These are phyloP conservation scores for Hygrophila difformis DNA, from an alignment of 257 asterid species.

Conservation along the genomic window DNA sequence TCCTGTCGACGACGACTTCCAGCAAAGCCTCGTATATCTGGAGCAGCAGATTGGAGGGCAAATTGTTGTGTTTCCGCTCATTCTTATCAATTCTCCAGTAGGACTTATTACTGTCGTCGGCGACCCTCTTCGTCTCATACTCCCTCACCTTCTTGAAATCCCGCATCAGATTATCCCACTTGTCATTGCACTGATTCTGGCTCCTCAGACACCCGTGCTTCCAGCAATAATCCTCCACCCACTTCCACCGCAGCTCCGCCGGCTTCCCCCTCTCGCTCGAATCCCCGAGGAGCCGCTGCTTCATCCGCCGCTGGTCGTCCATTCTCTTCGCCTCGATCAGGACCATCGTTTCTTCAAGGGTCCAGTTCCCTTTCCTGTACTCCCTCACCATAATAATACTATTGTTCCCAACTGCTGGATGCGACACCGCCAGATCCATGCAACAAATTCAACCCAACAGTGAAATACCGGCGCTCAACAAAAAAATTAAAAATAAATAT, in stretches of 20 bases:
- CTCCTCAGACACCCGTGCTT: constrained; percentile 65
- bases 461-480: too few species aligned
- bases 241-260: constrained; percentile 87
- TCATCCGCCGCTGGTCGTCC: constrained; percentile 83
- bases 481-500: too few species aligned
- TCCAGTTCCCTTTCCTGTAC: constrained; percentile 95
- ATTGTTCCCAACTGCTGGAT: constrained; percentile 12
- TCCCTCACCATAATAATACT: constrained; percentile 32
- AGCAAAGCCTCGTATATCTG: constrained; percentile 68
- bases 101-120: constrained; percentile 17
- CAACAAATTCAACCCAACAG: constrained; percentile 4
- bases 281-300: constrained; percentile 41
- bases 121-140: constrained; percentile 33
- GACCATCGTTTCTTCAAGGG: constrained; percentile 70
- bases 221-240: constrained; percentile 98
- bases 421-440: constrained; percentile 37
- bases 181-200: constrained; percentile 92
- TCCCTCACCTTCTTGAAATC: constrained; percentile 92
- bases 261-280: constrained; percentile 51
- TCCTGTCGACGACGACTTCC: constrained; percentile 62
- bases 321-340: constrained; percentile 77
- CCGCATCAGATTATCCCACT: constrained; percentile 92
- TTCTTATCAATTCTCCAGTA: constrained; percentile 77
- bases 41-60: constrained; percentile 83
- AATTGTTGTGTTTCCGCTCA: constrained; percentile 56